Conservation (phyloP, 2,329 filamentous ascomycete genomes). For the Colletotrichum sp. region DNA sequence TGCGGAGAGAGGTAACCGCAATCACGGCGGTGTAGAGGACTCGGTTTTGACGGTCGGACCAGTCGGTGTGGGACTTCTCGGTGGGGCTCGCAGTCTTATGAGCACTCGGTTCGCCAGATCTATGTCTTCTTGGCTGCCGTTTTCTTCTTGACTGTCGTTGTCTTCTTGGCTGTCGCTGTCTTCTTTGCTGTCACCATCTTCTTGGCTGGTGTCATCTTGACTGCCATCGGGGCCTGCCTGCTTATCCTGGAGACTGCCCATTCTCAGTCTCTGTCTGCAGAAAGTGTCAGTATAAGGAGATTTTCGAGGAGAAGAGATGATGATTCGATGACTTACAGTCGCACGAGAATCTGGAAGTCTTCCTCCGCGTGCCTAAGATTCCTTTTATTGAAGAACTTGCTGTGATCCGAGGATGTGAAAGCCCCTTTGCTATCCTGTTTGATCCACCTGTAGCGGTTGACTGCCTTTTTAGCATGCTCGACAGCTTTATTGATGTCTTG, state of each 20-base stretch:
- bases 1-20: neutral
- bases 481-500: neutral
- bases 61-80: neutral
- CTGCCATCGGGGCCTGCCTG: neutral
- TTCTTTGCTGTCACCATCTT: neutral
- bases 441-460: neutral
- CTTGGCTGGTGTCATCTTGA: neutral
- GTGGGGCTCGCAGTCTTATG: rapidly evolving
- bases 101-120: neutral
- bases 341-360: neutral
- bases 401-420: neutral
- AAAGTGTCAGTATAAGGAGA: neutral
- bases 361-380: neutral
- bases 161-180: neutral
- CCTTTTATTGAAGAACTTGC: neutral
- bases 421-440: neutral
- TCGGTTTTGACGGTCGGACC: neutral
- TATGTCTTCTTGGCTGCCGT: neutral
- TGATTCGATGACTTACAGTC: neutral
- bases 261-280: neutral
- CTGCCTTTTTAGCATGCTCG: neutral
- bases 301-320: neutral
- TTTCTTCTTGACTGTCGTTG: neutral
- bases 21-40: neutral
- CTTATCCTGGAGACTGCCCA: neutral